Evolutionary conservation across 2,329 filamentous ascomycete species (phyloP).

Genomic region (Alternaria tenuissima): DNA sequence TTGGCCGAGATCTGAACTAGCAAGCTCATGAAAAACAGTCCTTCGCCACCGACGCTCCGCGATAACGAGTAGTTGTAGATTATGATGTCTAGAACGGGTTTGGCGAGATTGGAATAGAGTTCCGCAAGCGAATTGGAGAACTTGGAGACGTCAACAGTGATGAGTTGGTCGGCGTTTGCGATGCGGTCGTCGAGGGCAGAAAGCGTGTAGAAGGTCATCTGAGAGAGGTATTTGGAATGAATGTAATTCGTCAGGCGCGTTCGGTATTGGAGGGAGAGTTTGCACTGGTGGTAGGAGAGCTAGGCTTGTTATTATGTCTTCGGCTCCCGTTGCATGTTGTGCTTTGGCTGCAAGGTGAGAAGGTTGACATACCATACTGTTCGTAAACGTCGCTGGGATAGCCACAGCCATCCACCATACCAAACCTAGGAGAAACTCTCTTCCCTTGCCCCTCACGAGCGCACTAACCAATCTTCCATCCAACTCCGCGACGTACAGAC

Average conservation of each 20-base stretch:
- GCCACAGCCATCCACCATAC: conserved; percentile 99
- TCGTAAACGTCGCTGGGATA: conserved; percentile 95
- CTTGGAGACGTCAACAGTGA: conserved; percentile 94
- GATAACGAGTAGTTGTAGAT: conserved; percentile 97
- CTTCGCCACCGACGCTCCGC: conserved; percentile 93
- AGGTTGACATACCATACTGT: conserved; percentile 81
- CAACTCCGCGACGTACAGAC: conserved; percentile 93
- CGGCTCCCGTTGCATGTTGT: background rate
- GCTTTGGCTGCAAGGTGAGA: background rate
- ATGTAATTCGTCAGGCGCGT: conserved; percentile 93
- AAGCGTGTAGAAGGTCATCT: conserved; percentile 97
- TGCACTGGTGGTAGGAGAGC: conserved; percentile 96
- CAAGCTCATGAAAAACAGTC: conserved; percentile 92
- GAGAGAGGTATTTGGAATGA: conserved; percentile 94
- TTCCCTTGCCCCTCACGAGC: conserved; percentile 88
- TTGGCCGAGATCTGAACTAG: conserved; percentile 92
- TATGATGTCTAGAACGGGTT: conserved; percentile 91
- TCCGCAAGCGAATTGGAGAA: conserved; percentile 96
- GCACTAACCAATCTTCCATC: conserved; percentile 93
- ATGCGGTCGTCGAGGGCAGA: conserved; percentile 95
- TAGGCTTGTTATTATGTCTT: conserved; percentile 51
- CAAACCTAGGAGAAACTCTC: conserved; percentile 85
- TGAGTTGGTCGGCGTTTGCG: conserved; percentile 97
- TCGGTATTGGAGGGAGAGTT: conserved; percentile 90
- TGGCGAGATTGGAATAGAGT: conserved; percentile 94